phyloP scores from a whole-genome alignment of 768 basidiomycete genomes.

The Mycena vulgaris region DNA sequence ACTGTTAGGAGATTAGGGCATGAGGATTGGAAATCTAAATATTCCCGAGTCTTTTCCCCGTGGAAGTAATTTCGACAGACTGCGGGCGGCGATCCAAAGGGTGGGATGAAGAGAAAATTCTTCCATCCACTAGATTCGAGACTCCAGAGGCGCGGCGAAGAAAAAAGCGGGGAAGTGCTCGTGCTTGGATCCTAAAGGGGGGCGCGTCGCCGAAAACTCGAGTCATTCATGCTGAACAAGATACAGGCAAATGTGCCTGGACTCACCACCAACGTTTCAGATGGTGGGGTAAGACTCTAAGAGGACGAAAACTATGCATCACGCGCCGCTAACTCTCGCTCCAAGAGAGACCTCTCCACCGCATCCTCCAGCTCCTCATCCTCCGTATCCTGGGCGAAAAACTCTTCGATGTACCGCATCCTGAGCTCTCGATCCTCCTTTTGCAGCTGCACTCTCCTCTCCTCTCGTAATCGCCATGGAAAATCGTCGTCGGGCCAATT shows the following conservation, averaged over 20 bases:
- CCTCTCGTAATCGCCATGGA: constrained; percentile 64
- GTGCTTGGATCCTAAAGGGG: too few relatives aligned
- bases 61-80: too few relatives aligned
- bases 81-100: too few relatives aligned
- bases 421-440: constrained; percentile 58
- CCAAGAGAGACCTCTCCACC: constrained; percentile 25
- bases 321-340: constrained; percentile 29
- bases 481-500: constrained; percentile 71
- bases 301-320: constrained; percentile 27
- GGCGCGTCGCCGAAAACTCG: too few relatives aligned
- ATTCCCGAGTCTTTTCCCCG: too few relatives aligned
- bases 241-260: not conserved
- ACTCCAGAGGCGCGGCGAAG: too few relatives aligned
- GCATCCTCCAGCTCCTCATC: constrained; percentile 51
- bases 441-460: constrained; percentile 52
- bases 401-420: constrained; percentile 63
- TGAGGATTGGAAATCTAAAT: too few relatives aligned
- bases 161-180: too few relatives aligned
- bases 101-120: too few relatives aligned
- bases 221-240: not conserved
- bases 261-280: constrained; percentile 15
- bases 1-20: too few relatives aligned
- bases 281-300: constrained; percentile 1
- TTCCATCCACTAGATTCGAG: too few relatives aligned
- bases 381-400: constrained; percentile 67